These are phyloP conservation scores for Metarhizium sp. DNA, from an alignment of 2,329 filamentous ascomycete species.

Conservation along the genomic window DNA sequence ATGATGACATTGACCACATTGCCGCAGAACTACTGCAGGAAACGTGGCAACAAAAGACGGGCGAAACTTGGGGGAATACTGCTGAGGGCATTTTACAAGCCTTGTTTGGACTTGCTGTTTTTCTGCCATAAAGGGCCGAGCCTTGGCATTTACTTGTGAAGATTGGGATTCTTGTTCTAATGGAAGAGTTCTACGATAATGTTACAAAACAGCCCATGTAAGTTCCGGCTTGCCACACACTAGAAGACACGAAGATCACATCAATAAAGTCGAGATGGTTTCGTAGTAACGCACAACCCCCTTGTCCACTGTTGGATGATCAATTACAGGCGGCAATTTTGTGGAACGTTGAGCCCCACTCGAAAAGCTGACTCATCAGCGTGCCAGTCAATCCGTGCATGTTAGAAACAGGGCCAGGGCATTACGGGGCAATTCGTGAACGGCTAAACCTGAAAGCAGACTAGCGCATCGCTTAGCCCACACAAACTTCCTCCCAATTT, in stretches of 20 bases:
- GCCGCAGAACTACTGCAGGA: slow-evolving; percentile 24
- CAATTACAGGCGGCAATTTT: no score
- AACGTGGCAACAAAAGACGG: slow-evolving; percentile 10
- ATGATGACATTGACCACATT: slow-evolving; percentile 20
- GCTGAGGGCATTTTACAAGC: slow-evolving; percentile 18
- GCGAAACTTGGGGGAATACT: slow-evolving; percentile 22
- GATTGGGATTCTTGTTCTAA: no score
- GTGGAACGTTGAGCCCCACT: no score
- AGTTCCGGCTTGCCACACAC: no score
- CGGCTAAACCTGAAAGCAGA: slow-evolving; percentile 13
- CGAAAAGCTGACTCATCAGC: slow-evolving; percentile 15
- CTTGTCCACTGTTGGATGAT: no score
- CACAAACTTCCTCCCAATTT: slow-evolving; percentile 26
- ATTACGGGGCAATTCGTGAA: slow-evolving; percentile 21
- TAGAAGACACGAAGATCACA: no score
- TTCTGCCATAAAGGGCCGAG: slow-evolving; percentile 9
- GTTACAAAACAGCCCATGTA: no score
- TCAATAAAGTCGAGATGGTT: no score
- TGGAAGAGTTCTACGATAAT: no score
- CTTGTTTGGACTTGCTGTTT: slow-evolving; percentile 13
- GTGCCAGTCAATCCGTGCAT: slow-evolving; percentile 5
- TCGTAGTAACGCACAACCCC: no score
- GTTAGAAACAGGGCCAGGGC: slow-evolving; percentile 11
- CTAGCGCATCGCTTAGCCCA: slow-evolving; percentile 29
- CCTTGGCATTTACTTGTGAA: neutral